Percentiles rank a stretch among this genome's conserved stretches.
phyloP scores from a whole-genome alignment of 495 filamentous ascomycete genomes.

The Xylaria sp. region DNA sequence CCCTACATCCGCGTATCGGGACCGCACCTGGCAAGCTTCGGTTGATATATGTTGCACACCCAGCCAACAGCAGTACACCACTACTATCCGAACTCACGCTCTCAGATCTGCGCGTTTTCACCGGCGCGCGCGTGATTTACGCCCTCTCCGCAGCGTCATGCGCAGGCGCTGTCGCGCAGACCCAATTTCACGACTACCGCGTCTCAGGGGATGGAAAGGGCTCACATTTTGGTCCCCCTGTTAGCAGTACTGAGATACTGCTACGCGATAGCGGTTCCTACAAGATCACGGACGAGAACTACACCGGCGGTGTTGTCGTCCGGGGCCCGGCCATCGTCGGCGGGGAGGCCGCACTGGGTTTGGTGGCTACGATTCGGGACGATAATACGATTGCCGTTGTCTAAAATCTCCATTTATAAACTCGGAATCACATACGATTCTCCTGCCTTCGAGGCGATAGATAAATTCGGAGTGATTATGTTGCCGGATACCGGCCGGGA shows the following conservation, averaged over 20 bases:
- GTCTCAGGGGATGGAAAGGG: slow-evolving; percentile 57
- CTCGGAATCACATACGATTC: background rate
- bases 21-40: slow-evolving; percentile 75
- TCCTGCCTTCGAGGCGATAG: background rate
- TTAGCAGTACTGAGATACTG: slow-evolving; percentile 80
- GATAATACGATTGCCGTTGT: slow-evolving; percentile 62
- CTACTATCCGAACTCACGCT: slow-evolving; percentile 69
- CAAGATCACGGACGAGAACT: slow-evolving; percentile 65
- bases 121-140: slow-evolving; percentile 81
- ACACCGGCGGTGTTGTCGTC: slow-evolving; percentile 71
- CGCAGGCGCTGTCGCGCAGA: slow-evolving; percentile 85
- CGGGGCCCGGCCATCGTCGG: slow-evolving; percentile 72
- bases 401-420: slow-evolving; percentile 19
- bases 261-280: slow-evolving; percentile 65
- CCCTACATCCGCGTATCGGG: slow-evolving; percentile 65
- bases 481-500: background rate
- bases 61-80: slow-evolving; percentile 53
- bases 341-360: slow-evolving; percentile 63
- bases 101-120: slow-evolving; percentile 80
- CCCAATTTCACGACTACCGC: slow-evolving; percentile 86
- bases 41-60: slow-evolving; percentile 72
- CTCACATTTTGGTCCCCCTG: slow-evolving; percentile 82
- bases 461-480: background rate
- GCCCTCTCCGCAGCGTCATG: slow-evolving; percentile 81
- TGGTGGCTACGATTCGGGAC: slow-evolving; percentile 60